Evolutionary conservation across 2,329 filamentous ascomycete species (phyloP), one percentile per base, ranked within the genome.

Genomic region (Ophiostoma tasmaniense): DNA sequence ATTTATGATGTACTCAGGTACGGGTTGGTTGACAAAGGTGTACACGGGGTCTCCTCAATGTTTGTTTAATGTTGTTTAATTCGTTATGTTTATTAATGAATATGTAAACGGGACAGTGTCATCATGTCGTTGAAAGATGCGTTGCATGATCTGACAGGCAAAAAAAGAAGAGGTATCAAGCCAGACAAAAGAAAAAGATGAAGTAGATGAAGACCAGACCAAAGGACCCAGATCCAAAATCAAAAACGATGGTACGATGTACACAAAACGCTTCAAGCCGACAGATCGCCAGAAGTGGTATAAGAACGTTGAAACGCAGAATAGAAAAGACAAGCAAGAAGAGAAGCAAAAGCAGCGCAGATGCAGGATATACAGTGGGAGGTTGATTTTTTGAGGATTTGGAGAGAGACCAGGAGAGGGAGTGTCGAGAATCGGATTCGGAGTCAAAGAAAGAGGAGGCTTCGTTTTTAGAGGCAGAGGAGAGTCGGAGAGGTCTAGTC

Each of bases 321-420:
- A 28, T 30, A 28, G 66, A 67, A 52, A 67, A 11, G 45, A 64
- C n/a, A 68, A 68, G 45, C 22, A 52, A 35, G 42, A 66, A 52
- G 10, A 66, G 39, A 66, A 37, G 17, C 45, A 52, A 65, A 52
- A 65, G 35, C 25, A 28, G 55, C 52, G 14, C 25, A 66, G 39
- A 45, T 22, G 42, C 42, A 45, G 42, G 42, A 66, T 39, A 42
- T 39, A 66, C 39, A 30, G 17, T 33, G 61, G 35, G 25, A 55
- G 14, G 20, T 6, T 45, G 42, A 14, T 50, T 39, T 30, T 55
- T 55, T 22, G 8, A 55, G 50, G 50, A 61, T 28, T 35, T n/a
- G n/a, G 64, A 28, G 14, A 39, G 3, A 25, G 6, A 30, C 20
- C 22, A 65, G 37, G 42, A 45, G 42, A 25, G 22, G 50, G 50